Conservation (phyloP, 176 grass and related monocot genomes). For the Cocos nucifera region DNA sequence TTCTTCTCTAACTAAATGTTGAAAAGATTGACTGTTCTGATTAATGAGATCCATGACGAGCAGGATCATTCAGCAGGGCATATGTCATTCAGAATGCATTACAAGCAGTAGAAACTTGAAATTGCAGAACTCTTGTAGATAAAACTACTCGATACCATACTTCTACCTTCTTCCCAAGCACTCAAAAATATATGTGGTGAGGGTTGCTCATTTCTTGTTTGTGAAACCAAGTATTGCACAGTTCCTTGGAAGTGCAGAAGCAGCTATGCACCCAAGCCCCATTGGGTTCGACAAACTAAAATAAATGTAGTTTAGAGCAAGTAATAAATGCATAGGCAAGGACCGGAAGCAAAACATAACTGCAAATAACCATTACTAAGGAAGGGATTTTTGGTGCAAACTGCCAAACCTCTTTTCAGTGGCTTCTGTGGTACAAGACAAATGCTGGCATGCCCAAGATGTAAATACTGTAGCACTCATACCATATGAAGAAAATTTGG, state of each 20-base stretch:
- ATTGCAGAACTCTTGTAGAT: conserved; percentile 10
- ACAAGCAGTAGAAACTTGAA: background rate
- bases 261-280: conserved; percentile 71
- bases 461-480: conserved; percentile 74
- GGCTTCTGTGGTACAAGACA: conserved; percentile 30
- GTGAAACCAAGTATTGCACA: conserved; percentile 48
- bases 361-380: no score
- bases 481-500: conserved; percentile 8
- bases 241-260: conserved; percentile 64
- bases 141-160: background rate
- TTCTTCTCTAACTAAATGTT: no score
- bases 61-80: conserved; percentile 31
- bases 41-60: no score
- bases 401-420: conserved; percentile 48
- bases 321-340: no score
- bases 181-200: conserved; percentile 76
- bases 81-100: conserved; percentile 72
- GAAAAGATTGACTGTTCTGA: no score
- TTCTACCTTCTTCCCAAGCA: conserved; percentile 28
- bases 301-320: background rate
- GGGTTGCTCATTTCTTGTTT: conserved; percentile 61
- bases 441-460: conserved; percentile 47
- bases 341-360: no score
- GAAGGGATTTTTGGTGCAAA: background rate
- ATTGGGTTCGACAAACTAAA: conserved; percentile 65